These are phyloP conservation scores for Delonix regia DNA, from an alignment of 306 rosid species.

Conservation along the genomic window DNA sequence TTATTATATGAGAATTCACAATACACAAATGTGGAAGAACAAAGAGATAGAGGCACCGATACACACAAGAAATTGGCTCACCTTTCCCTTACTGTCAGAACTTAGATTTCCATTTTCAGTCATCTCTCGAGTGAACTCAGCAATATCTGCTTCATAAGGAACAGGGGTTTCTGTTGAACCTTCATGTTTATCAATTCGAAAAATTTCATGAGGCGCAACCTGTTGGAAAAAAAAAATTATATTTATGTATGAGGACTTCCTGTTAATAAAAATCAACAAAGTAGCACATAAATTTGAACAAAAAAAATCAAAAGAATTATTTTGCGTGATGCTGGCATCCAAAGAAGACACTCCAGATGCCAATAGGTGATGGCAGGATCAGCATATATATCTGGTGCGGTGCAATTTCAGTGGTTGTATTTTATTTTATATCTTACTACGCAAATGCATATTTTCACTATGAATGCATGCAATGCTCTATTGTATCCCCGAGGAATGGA, in stretches of 20 bases:
- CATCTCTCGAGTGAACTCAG: slow-evolving; percentile 58
- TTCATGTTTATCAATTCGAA: slow-evolving; percentile 72
- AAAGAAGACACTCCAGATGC: neutral
- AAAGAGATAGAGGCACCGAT: neutral
- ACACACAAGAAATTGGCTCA: slow-evolving; percentile 38
- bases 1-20: slow-evolving; percentile 13
- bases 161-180: slow-evolving; percentile 51
- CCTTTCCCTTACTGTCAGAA: slow-evolving; percentile 58
- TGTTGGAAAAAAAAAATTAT: slow-evolving; percentile 32
- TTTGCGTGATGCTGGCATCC: slow-evolving; percentile 3
- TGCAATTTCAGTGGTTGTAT: slow-evolving; percentile 14
- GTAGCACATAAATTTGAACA: slow-evolving; percentile 13
- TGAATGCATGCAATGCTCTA: slow-evolving; percentile 2
- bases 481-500: neutral
- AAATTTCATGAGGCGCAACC: slow-evolving; percentile 83
- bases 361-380: neutral
- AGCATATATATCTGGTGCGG: slow-evolving; percentile 3
- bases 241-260: slow-evolving; percentile 7
- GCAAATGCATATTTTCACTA: slow-evolving; percentile 21
- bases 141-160: slow-evolving; percentile 56
- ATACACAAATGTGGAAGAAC: slow-evolving; percentile 12
- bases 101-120: slow-evolving; percentile 47
- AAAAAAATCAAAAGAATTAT: slow-evolving; percentile 24
- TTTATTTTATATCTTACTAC: slow-evolving; percentile 1
- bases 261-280: slow-evolving; percentile 13